phyloP scores from a whole-genome alignment of 176 grass and related monocot species.

The Thinopyrum elongatum region DNA sequence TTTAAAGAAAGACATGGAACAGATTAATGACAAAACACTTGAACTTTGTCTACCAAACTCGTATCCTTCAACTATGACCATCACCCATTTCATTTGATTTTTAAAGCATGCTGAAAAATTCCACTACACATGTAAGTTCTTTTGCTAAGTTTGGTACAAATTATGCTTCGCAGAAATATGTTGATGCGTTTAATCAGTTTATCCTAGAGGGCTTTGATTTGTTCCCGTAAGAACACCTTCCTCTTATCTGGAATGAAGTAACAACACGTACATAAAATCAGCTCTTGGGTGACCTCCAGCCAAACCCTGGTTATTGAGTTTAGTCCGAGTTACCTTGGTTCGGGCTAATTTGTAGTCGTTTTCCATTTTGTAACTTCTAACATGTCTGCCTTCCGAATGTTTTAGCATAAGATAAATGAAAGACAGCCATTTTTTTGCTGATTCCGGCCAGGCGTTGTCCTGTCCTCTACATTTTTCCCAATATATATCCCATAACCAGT shows the following conservation, averaged over 20 bases:
- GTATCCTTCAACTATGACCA: constrained; percentile 4
- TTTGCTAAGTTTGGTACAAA: background rate
- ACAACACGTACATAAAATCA: background rate
- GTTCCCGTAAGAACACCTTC: background rate
- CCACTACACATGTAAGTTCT: background rate
- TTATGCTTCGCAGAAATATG: constrained; percentile 1
- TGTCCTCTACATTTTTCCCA: background rate
- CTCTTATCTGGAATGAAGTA: background rate
- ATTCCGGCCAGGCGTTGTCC: background rate
- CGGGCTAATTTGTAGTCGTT: background rate
- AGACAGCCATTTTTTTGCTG: background rate
- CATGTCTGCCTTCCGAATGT: background rate
- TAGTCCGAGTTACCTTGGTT: background rate
- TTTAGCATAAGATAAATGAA: background rate
- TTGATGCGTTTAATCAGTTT: background rate
- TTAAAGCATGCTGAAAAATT: background rate
- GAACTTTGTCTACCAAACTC: background rate
- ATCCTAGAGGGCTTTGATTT: background rate
- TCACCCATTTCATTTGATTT: constrained; percentile 7
- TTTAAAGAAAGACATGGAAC: background rate
- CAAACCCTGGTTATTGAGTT: background rate
- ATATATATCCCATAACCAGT: background rate
- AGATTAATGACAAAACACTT: background rate
- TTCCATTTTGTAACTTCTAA: background rate
- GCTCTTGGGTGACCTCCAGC: background rate